Evolutionary conservation across 441 rosid species (phyloP).

Genomic region (Breynia disticha): DNA sequence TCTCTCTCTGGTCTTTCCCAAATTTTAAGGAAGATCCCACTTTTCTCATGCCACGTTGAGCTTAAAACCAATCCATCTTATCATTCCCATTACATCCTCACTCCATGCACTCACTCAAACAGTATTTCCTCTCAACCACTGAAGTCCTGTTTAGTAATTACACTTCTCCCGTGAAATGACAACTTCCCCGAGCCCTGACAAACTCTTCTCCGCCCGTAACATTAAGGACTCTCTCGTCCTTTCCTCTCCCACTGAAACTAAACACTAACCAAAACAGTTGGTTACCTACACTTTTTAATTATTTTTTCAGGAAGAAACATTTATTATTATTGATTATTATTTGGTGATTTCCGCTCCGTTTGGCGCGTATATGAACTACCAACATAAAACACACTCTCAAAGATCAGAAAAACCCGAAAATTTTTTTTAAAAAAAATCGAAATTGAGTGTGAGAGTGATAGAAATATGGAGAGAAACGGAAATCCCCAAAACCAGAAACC

Average conservation of each 20-base stretch:
- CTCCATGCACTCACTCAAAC: conserved; percentile 6
- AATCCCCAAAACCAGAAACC: not conserved
- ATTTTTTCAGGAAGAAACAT: not conserved
- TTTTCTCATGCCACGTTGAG: too few relatives aligned
- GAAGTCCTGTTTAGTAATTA: conserved; percentile 5
- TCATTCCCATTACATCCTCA: conserved; percentile 2
- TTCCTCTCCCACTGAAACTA: not conserved
- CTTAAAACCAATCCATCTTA: conserved; percentile 12
- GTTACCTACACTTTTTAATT: conserved; percentile 1
- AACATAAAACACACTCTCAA: not conserved
- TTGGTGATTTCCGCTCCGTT: too few relatives aligned
- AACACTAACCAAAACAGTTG: conserved; percentile 1
- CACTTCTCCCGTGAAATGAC: not conserved
- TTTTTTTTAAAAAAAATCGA: too few relatives aligned
- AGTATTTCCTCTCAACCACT: conserved; percentile 1
- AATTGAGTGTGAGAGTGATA: too few relatives aligned
- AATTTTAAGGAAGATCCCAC: too few relatives aligned
- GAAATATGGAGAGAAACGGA: too few relatives aligned
- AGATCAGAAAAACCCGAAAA: not conserved
- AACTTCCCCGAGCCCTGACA: not conserved
- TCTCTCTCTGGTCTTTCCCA: too few relatives aligned
- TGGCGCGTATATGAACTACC: conserved; percentile 4
- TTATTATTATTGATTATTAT: not conserved
- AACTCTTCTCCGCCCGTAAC: not conserved
- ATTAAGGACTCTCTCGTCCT: not conserved